A percentile compares a stretch with the other conserved stretches of the same genome.
phyloP scores from a whole-genome alignment of 163 green algal species.

The Prototheca wickerhamii region DNA sequence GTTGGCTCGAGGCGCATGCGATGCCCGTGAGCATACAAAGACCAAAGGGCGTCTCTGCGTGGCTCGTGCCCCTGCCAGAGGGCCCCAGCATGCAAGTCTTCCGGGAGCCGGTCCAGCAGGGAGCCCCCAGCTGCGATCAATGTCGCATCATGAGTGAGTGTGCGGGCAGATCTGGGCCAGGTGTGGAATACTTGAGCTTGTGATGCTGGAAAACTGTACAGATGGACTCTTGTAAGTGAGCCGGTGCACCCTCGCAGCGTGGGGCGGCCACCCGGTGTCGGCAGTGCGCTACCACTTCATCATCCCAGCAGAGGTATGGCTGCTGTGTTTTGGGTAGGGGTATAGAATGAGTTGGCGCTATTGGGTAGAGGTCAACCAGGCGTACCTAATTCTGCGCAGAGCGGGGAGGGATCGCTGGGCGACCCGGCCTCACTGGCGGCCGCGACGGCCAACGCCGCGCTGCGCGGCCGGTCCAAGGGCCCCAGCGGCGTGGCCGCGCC shows the following conservation, averaged over 20 bases:
- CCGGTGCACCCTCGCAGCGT: conserved; percentile 47
- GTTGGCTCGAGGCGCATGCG: not conserved
- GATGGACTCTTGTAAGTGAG: not conserved
- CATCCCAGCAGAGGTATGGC: conserved; percentile 42
- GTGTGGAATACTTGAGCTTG: not conserved
- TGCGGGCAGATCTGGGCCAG: not conserved
- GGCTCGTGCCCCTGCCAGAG: conserved; percentile 19
- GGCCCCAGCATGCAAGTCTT: conserved; percentile 21
- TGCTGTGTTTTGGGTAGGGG: not conserved
- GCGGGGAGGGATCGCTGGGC: conserved; percentile 20
- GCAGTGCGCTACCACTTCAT: conserved; percentile 82
- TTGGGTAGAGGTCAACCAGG: not conserved
- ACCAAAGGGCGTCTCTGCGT: conserved; percentile 1
- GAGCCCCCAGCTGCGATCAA: conserved; percentile 62
- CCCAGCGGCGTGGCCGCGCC: conserved; percentile 4
- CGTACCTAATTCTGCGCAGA: conserved; percentile 1
- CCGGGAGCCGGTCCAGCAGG: conserved; percentile 7
- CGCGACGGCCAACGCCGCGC: not conserved
- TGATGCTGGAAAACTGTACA: not conserved
- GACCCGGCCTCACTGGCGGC: conserved; percentile 16
- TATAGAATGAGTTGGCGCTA: not conserved
- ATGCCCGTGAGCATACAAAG: not conserved
- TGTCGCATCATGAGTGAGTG: conserved; percentile 83
- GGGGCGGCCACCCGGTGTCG: conserved; percentile 82
- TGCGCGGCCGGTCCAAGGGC: not conserved